Evolutionary conservation across 768 basidiomycete species (phyloP), one percentile per base, ranked within the genome.

Genomic region (Leccinum uliginosum): DNA sequence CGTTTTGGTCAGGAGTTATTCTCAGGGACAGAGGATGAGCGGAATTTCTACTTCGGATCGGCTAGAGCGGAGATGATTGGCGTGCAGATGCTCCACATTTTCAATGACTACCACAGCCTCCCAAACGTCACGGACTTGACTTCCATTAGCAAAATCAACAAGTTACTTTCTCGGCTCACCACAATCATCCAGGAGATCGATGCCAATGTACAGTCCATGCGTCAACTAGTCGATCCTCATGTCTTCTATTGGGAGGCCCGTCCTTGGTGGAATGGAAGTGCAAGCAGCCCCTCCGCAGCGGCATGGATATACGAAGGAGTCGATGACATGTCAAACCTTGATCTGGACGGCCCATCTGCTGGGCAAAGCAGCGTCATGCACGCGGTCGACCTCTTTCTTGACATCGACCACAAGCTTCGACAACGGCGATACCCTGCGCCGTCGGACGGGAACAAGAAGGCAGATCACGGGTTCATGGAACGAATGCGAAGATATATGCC

Each of bases 401-500:
- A 93, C 59, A 86, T 97, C 70, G 87, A 98, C 73, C 89, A 92
- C 73, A 87, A 87, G 60, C 85, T 93, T 67, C 78, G 83, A 44
- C 79, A 86, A 59, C 78, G 83, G 70, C 78, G 86, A 65, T 74
- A 83, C 72, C 89, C 88, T 59, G 74, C 82, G 23, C 80, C 93
- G 53, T 85, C 90, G 53, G 72, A 78, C 48, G 71, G 76, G 56
- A 84, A 91, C 69, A 85, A 82, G 73, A 81, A 71, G 63, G 87
- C 79, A 40, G 91, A 83, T 71, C 78, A 74, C 35, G 83, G 85
- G 0, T 98, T 98, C 75, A 93, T 98, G 87, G 86, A 89, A 56
- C 81, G 92, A 49, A 97, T 97, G 94, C 76, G 91, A 56, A 82
- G 83, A 21, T 98, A 98, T 74, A 98, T 98, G 96, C 95, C 96